These are phyloP conservation scores for Protomyces arabidopsidicola DNA, from an alignment of 1,139 yeast species.

Conservation along the genomic window DNA sequence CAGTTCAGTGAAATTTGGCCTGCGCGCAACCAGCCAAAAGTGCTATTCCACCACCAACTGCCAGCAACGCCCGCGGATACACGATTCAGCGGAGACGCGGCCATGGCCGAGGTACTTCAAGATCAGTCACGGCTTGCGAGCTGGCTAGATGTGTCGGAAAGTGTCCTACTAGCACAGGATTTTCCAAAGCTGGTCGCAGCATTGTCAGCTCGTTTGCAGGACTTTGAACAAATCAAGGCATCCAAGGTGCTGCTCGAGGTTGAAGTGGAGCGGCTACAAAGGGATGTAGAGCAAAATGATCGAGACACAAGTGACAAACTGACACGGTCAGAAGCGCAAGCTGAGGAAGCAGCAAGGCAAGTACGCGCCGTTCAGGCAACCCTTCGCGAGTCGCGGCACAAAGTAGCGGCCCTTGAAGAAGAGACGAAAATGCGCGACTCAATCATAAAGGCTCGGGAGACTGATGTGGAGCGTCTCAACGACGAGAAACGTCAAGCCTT, in stretches of 20 bases:
- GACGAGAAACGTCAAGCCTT: constrained; percentile 44
- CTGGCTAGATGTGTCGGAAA: not conserved
- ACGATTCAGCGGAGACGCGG: not conserved
- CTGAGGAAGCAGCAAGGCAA: constrained; percentile 1
- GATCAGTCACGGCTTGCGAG: not conserved
- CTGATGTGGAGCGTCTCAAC: constrained; percentile 29
- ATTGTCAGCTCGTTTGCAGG: constrained; percentile 24
- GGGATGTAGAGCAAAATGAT: not conserved
- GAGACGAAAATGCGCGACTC: not conserved
- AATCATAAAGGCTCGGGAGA: constrained; percentile 27
- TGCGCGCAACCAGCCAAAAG: too few relatives aligned
- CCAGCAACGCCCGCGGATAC: too few relatives aligned
- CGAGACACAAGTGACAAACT: not conserved
- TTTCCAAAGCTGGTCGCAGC: constrained; percentile 10
- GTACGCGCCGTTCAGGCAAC: not conserved
- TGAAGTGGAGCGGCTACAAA: constrained; percentile 29
- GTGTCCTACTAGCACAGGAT: not conserved
- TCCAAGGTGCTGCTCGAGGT: constrained; percentile 29
- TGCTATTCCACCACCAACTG: too few relatives aligned
- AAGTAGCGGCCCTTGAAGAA: not conserved
- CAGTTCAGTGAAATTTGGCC: too few relatives aligned
- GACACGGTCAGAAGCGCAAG: constrained; percentile 2
- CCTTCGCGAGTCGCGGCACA: not conserved
- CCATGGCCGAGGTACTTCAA: not conserved
- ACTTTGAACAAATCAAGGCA: constrained; percentile 27